Conservation (phyloP, 257 asterid species). For the Linderniella brevidens region DNA sequence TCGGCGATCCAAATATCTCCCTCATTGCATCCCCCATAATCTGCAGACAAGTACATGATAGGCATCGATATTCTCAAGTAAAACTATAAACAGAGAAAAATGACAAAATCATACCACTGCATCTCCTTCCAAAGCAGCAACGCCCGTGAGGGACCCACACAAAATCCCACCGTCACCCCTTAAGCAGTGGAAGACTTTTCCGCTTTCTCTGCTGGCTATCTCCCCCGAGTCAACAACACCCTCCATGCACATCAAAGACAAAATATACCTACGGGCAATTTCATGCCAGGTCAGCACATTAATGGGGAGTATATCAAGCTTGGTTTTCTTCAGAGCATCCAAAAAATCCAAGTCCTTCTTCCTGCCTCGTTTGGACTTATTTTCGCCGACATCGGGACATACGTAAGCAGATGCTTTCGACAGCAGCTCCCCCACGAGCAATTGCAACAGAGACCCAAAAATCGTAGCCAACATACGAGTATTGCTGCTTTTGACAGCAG, state of each 20-base stretch:
- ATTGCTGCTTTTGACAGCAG: conserved; percentile 26
- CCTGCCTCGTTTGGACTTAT: conserved; percentile 64
- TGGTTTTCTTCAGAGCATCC: conserved; percentile 47
- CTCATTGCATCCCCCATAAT: conserved; percentile 76
- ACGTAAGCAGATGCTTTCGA: conserved; percentile 63
- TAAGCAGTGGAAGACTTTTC: conserved; percentile 77
- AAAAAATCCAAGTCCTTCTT: conserved; percentile 60
- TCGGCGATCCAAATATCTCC: conserved; percentile 56
- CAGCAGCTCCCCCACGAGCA: conserved; percentile 61
- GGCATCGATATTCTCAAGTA: no score
- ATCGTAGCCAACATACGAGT: conserved; percentile 45
- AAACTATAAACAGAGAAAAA: no score
- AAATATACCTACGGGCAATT: conserved; percentile 71
- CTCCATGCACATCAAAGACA: conserved; percentile 67
- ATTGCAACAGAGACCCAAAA: conserved; percentile 46
- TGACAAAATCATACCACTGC: conserved; percentile 47
- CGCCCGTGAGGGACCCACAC: conserved; percentile 78
- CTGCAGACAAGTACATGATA: conserved; percentile 23
- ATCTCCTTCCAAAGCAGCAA: conserved; percentile 83
- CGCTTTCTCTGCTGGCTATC: conserved; percentile 70
- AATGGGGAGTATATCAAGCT: conserved; percentile 58
- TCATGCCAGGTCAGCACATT: conserved; percentile 96
- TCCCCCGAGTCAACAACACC: conserved; percentile 79
- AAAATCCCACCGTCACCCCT: conserved; percentile 88
- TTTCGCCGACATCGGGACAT: conserved; percentile 24